Conservation (phyloP, 106 monocot species). For the Dendrobium catenatum region DNA sequence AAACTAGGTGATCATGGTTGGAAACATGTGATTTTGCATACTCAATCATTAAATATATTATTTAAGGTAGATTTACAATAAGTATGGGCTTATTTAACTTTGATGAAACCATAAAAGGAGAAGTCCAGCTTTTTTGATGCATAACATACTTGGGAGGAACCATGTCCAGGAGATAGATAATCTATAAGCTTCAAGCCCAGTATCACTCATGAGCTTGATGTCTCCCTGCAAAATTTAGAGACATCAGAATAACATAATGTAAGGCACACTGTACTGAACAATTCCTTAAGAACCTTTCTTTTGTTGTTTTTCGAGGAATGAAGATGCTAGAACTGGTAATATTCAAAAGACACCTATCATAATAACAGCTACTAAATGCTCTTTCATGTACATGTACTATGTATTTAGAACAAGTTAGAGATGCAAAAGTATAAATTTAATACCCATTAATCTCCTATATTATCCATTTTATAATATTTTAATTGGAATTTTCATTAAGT, state of each 20-base stretch:
- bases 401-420: background rate
- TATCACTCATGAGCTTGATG: conserved; percentile 36
- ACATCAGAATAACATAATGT: background rate
- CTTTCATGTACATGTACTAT: background rate
- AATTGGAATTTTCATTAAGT: background rate
- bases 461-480: background rate
- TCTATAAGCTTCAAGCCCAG: conserved; percentile 30
- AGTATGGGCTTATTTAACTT: background rate
- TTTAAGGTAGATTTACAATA: background rate
- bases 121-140: no score
- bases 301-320: background rate
- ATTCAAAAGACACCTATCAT: background rate
- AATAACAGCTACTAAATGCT: background rate
- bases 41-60: background rate
- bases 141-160: conserved; percentile 27
- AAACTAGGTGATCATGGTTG: background rate
- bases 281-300: background rate
- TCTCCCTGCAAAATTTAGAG: conserved; percentile 17
- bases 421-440: background rate
- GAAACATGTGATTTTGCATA: background rate
- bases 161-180: conserved; percentile 48
- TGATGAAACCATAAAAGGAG: background rate
- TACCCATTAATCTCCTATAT: background rate
- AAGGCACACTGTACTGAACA: background rate
- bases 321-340: background rate